Percentiles rank a stretch among this genome's conserved stretches.
phyloP scores from a whole-genome alignment of 176 grass and related monocot genomes.

The Puccinellia tenuiflora region DNA sequence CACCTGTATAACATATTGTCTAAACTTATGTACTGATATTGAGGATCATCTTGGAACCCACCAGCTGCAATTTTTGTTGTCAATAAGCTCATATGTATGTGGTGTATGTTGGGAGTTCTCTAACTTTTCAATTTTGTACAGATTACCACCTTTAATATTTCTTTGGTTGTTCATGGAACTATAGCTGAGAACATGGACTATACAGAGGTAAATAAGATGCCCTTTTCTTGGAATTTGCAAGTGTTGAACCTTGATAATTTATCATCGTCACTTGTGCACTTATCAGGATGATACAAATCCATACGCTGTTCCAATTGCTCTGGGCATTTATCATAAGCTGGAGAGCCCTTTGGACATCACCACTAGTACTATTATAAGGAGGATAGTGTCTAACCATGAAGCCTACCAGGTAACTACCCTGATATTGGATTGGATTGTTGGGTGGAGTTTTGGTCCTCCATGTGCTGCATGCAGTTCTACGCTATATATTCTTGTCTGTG shows the following conservation, averaged over 20 bases:
- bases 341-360: conserved; percentile 89
- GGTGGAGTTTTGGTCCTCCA: not conserved
- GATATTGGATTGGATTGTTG: not conserved
- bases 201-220: conserved; percentile 38
- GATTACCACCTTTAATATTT: conserved; percentile 87
- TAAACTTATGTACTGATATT: not conserved
- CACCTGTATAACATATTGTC: not conserved
- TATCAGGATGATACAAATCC: conserved; percentile 77
- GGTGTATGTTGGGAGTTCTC: not conserved
- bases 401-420: conserved; percentile 67
- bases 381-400: conserved; percentile 96
- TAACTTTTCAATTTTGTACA: conserved; percentile 26
- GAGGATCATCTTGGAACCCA: not conserved
- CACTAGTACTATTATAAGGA: conserved; percentile 91
- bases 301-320: conserved; percentile 71
- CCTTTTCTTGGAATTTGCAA: conserved; percentile 4
- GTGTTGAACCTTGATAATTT: not conserved
- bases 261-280: not conserved
- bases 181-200: conserved; percentile 88
- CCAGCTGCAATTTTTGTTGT: not conserved
- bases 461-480: not conserved
- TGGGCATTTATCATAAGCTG: conserved; percentile 68
- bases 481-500: conserved; percentile 12
- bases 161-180: conserved; percentile 67
- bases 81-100: not conserved